Evolutionary conservation across 345 rosid species (phyloP).

Genomic region (Theobroma cacao): DNA sequence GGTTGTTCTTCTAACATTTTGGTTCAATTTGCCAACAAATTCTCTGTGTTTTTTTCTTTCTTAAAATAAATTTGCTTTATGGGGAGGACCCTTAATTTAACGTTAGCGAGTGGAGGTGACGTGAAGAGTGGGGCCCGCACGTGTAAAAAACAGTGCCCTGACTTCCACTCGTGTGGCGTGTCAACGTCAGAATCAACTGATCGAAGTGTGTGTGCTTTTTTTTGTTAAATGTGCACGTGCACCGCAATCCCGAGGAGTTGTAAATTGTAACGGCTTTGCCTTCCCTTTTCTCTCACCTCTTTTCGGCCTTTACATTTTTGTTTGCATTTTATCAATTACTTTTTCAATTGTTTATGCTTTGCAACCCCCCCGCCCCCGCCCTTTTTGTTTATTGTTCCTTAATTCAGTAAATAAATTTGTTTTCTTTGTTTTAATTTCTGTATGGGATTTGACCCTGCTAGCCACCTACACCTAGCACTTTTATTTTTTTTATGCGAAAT

Average conservation of each 20-base stretch:
- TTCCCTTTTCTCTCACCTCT: not conserved
- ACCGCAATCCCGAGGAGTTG: constrained; percentile 28
- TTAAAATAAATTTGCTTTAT: not conserved
- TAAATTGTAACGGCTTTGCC: not conserved
- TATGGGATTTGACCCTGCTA: not conserved
- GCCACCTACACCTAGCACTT: not conserved
- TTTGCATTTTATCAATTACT: not conserved
- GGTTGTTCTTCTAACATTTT: not conserved
- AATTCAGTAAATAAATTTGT: not conserved
- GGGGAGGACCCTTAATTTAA: constrained; percentile 30
- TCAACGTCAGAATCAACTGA: constrained; percentile 10
- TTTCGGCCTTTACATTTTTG: not conserved
- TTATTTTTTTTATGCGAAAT: no score
- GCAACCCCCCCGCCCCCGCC: no score
- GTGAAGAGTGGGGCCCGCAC: constrained; percentile 16
- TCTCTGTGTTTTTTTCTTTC: not conserved
- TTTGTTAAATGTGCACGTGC: constrained; percentile 29
- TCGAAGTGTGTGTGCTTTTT: not conserved
- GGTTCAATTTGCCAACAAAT: not conserved
- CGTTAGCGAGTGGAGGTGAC: constrained; percentile 21
- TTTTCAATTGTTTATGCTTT: not conserved
- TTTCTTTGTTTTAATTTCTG: not conserved
- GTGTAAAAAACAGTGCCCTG: not conserved
- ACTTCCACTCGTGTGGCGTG: constrained; percentile 39
- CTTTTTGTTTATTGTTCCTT: not conserved